Conservation (phyloP, 2,329 filamentous ascomycete species). For the Myotisia sp. region DNA sequence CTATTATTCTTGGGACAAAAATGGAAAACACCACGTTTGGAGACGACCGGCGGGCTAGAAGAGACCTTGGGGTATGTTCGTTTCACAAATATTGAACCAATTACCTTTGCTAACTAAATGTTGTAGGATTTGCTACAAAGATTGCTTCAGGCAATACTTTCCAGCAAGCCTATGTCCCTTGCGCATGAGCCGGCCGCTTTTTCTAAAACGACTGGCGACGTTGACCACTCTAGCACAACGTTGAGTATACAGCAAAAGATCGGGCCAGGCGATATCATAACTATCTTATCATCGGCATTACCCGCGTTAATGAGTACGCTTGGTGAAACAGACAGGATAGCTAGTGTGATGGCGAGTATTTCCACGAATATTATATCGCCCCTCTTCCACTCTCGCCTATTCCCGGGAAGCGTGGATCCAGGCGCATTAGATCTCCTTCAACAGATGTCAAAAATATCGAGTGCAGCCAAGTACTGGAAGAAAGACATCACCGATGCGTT, state of each 20-base stretch:
- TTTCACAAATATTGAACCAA: not conserved
- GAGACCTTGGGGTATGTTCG: slow-evolving; percentile 63
- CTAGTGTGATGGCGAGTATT: slow-evolving; percentile 63
- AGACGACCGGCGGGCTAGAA: slow-evolving; percentile 80
- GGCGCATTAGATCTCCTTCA: slow-evolving; percentile 59
- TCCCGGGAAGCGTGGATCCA: slow-evolving; percentile 68
- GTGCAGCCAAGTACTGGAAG: slow-evolving; percentile 78
- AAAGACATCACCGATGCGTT: slow-evolving; percentile 87
- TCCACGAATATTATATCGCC: slow-evolving; percentile 72
- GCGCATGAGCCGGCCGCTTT: slow-evolving; percentile 40
- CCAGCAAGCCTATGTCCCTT: slow-evolving; percentile 66
- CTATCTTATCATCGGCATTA: slow-evolving; percentile 63
- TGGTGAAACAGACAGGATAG: slow-evolving; percentile 70
- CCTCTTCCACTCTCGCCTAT: slow-evolving; percentile 66
- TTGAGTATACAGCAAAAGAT: slow-evolving; percentile 22
- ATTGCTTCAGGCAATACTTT: slow-evolving; percentile 84
- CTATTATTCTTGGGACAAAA: slow-evolving; percentile 80
- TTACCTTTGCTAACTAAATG: slow-evolving; percentile 13
- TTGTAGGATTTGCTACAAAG: slow-evolving; percentile 71
- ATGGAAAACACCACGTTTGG: slow-evolving; percentile 97
- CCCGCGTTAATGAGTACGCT: slow-evolving; percentile 71
- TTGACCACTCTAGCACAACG: slow-evolving; percentile 22
- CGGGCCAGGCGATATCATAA: slow-evolving; percentile 60
- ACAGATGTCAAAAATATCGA: slow-evolving; percentile 61
- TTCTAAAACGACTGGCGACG: slow-evolving; percentile 29